Base-by-base conservation (phyloP, 1,284 basidiomycete genomes). In the Cryptococcus sp. region DNA sequence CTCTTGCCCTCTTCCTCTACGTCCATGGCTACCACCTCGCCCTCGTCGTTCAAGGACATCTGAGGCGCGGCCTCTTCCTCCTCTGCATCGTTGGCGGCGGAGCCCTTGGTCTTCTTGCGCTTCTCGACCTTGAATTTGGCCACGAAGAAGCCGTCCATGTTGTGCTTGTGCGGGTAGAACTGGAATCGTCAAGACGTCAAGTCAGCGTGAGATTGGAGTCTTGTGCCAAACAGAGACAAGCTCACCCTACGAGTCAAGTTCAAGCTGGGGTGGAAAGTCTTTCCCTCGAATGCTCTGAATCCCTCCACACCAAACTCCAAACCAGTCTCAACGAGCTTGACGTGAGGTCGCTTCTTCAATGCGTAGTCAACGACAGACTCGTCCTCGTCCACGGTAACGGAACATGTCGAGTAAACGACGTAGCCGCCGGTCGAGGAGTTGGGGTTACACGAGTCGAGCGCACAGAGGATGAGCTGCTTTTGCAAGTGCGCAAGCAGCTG, bases 321-420 rank as follows among this genome's bases (percentile, higher is more conserved):
- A 1, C 93, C 94, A 0, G 93, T 92, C 50, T 93, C 90, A 50
- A 99, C 93, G 46, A 99, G 87, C 78, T 88, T 89, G 67, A 90
- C 91, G 75, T 99, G 89, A n/a, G 94, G 90, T 39, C 96, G 86
- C 80, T 99, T 98, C 65, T 89, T 87, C 56, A 99, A 84, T n/a
- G 96, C 96, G 73, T 99, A 99, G 78, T 98, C 91, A 19, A 99
- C 92, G 17, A 99, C 95, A 5, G 91, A 87, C 80, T 99, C 96
- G 81, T 99, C 94, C 81, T 99, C 96, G 71, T 99, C 96, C 3
- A 97, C 90, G 4, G 90, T 97, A 48, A 99, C 93, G 7, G 94
- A 98, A 77, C 96, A 99, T 0, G 96, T 99, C 54, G 94, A 98
- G 81, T 99, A 99, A 59, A 99, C 95, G 67, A 99, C 82, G 77